Evolutionary conservation across 2,329 filamentous ascomycete genomes (phyloP), one percentile per base, ranked within the genome.

Genomic region (Alternaria longipes): DNA sequence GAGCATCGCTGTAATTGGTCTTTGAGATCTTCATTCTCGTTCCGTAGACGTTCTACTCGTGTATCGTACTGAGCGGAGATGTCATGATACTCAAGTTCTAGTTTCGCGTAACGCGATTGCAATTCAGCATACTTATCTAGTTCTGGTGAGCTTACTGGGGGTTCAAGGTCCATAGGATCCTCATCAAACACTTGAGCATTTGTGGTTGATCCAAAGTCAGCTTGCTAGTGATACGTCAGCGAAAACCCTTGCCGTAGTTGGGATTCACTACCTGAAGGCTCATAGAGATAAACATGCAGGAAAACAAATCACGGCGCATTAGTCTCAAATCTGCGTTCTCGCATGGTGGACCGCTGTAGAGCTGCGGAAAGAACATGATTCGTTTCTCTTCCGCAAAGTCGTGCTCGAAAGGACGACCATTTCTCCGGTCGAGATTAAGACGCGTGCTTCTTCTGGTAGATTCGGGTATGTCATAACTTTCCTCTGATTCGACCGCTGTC

Each of bases 351-450:
- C 46, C 20, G 28, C 49, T 52, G 51, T 61, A 66, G 4, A 66
- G 45, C 16, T 54, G 38, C 38, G 20, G 38, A 47, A 59, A 20
- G 45, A 66, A 66, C 5, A 66, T 42, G 54, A 51, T 54, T 14
- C 30, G 20, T 42, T 66, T 66, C 16, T 66, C 54, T 42, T 59
- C 41, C 9, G 22, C 38, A 20, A 66, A 55, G 53, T 64, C 55
- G 9, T 12, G 30, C 50, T 58, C 18, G 58, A 65, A 60, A 41
- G 44, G 53, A 26, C 53, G 38, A 36, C 63, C n/a, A 60, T 53
- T 57, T 49, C 28, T 34, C 40, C 44, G 11, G 46, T 65, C 20
- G 3, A 49, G 24, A 20, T 36, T 54, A 26, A 60, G 32, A 47
- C 57, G 20, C n/a, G n/a, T 26, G 24, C 54, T 44, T 51, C n/a